Percentiles rank a stretch among this genome's conserved stretches.
These are phyloP conservation scores for Fusarium sp. DNA, from an alignment of 2,329 filamentous ascomycete species.

Conservation along the genomic window DNA sequence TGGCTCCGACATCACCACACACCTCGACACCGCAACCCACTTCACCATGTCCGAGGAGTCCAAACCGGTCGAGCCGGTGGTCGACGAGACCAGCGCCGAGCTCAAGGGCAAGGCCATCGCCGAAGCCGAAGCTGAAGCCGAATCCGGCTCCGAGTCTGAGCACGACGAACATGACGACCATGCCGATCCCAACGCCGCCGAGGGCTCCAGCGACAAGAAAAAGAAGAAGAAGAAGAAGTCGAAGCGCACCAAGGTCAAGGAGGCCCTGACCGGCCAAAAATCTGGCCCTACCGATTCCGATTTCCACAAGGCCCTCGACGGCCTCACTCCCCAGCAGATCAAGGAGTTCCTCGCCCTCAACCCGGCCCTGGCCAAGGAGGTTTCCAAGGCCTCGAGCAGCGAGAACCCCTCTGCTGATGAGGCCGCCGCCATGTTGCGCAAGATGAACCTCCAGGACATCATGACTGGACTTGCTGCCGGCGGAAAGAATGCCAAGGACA, in stretches of 20 bases:
- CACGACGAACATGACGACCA: conserved; percentile 51
- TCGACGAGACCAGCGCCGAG: conserved; percentile 59
- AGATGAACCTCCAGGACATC: conserved; percentile 72
- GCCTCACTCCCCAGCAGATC: conserved; percentile 64
- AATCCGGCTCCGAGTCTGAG: conserved; percentile 59
- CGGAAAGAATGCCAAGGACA: conserved; percentile 92
- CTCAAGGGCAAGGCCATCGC: conserved; percentile 56
- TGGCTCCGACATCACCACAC: conserved; percentile 29
- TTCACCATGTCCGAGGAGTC: conserved; percentile 64
- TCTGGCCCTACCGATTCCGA: conserved; percentile 48
- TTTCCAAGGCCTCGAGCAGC: conserved; percentile 49
- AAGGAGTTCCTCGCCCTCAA: conserved; percentile 74
- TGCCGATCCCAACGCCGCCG: conserved; percentile 49
- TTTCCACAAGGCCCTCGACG: conserved; percentile 60
- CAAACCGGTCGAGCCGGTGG: conserved; percentile 64
- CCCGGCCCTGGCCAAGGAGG: conserved; percentile 72
- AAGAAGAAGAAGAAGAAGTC: conserved; percentile 72
- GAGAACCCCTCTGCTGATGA: conserved; percentile 51
- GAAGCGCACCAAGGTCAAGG: conserved; percentile 68
- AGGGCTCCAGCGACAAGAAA: conserved; percentile 46
- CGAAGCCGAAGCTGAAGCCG: conserved; percentile 56
- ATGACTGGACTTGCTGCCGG: conserved; percentile 77
- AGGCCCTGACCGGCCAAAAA: conserved; percentile 50
- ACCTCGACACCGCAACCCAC: conserved; percentile 18
- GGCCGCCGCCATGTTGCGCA: conserved; percentile 63